Percentiles rank a stretch among this genome's conserved stretches.
Conservation (phyloP, 768 basidiomycete species). For the Collybia nuda region DNA sequence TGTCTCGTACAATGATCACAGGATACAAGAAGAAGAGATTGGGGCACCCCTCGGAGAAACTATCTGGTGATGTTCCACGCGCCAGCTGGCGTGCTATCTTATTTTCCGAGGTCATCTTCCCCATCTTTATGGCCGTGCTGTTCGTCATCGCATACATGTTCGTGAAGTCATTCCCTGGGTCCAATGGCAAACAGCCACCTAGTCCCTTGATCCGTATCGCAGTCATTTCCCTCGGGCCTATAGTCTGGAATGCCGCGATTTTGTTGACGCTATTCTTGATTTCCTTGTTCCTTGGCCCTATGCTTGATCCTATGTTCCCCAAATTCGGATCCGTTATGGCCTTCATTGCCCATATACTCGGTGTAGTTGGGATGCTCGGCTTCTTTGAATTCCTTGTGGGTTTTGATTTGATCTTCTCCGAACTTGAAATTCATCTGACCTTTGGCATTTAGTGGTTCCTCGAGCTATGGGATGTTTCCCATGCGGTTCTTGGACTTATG, state of each 20-base stretch:
- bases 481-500: constrained; percentile 92
- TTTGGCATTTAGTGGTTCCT: constrained; percentile 78
- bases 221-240: constrained; percentile 89
- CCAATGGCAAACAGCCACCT: constrained; percentile 61
- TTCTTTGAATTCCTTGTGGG: constrained; percentile 96
- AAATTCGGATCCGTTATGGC: constrained; percentile 94
- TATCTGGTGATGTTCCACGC: constrained; percentile 92
- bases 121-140: constrained; percentile 79
- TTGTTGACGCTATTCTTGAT: constrained; percentile 86
- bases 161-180: constrained; percentile 81
- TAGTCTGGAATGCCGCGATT: constrained; percentile 93
- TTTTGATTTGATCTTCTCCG: constrained; percentile 11
- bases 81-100: constrained; percentile 91
- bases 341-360: constrained; percentile 79
- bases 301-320: constrained; percentile 80
- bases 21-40: constrained; percentile 99
- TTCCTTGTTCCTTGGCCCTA: constrained; percentile 90
- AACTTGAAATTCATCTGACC: neutral
- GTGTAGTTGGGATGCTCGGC: constrained; percentile 83
- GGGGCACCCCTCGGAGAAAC: constrained; percentile 95
- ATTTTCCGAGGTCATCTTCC: constrained; percentile 85
- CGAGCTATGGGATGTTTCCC: constrained; percentile 87
- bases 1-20: constrained; percentile 97
- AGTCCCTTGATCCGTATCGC: constrained; percentile 91
- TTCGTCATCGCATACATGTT: constrained; percentile 92